Evolutionary conservation across 192 early-diverging fungal genomes (phyloP), one percentile per base, ranked within the genome.

Genomic region (Coemansia aciculifera): DNA sequence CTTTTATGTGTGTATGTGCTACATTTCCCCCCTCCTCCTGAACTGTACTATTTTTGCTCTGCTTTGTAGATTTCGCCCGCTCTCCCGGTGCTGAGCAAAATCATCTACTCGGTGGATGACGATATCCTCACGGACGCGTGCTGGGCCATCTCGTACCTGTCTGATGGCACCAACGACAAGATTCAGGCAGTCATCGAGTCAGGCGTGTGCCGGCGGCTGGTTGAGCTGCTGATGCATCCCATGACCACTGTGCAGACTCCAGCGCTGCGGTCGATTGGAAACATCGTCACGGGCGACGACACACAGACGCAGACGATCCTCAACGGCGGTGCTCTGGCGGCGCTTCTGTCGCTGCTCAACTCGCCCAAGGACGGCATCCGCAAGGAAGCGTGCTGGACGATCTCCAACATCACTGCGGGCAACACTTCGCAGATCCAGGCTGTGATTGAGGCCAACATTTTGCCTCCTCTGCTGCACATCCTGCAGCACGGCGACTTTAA

Each of bases 331-430:
- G 91, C 88, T 11, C 81, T 99, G 39, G 79, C 86, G 17, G 91
- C 94, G 24, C 85, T 99, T n/a, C 78, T 92, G 44, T 73, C 84
- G 34, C 86, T 99, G 48, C 87, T 99, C 44, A 87, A 85, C 71
- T 92, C 91, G 67, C 90, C 93, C 48, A 96, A 95, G 77, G 97
- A 99, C 38, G 92, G 88, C 48, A 97, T 99, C 77, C 89, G 95
- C 72, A 99, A 99, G 88, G 97, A 99, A 82, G 94, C 96, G 49
- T 98, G 96, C 85, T 99, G 97, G 97, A 99, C 97, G 15, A 95
- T 99, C 59, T 97, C 95, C 29, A 99, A 99, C 86, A 93, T 99
- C 79, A 99, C 97, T 32, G 96, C 97, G 11, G 97, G 97, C 46
- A 96, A 92, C 77, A 85, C 92, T 19, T 73, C 79, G 21, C 96